phyloP scores from a whole-genome alignment of 2,329 filamentous ascomycete species.

The Drechslerella stenobrocha region DNA sequence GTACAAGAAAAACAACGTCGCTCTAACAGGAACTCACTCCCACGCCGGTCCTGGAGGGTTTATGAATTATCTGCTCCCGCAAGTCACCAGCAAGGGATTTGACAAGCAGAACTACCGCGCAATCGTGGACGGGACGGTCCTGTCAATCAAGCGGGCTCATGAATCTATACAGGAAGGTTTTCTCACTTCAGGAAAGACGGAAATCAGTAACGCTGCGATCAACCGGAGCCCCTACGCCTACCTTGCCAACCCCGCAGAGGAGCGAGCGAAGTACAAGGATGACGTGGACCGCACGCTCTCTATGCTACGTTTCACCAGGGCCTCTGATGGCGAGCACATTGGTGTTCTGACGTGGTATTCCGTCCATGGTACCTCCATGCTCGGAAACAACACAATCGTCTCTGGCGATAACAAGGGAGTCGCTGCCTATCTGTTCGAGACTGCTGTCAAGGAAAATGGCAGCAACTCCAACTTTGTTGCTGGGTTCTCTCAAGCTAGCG shows the following conservation, averaged over 20 bases:
- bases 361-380: constrained; percentile 86
- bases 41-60: constrained; percentile 90
- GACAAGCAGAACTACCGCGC: constrained; percentile 83
- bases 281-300: constrained; percentile 64
- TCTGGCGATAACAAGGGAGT: constrained; percentile 97
- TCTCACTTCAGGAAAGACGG: constrained; percentile 70
- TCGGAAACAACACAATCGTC: constrained; percentile 87
- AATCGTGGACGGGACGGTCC: constrained; percentile 80
- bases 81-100: constrained; percentile 86
- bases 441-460: constrained; percentile 64
- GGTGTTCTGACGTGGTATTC: constrained; percentile 84
- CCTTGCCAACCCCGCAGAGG: constrained; percentile 76
- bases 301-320: constrained; percentile 74
- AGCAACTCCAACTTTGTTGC: constrained; percentile 72
- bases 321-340: constrained; percentile 73
- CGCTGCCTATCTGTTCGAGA: constrained; percentile 81
- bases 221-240: constrained; percentile 90
- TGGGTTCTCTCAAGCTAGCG: constrained; percentile 87
- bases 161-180: constrained; percentile 70
- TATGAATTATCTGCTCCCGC: constrained; percentile 91
- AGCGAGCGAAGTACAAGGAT: constrained; percentile 69
- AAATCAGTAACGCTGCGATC: constrained; percentile 76
- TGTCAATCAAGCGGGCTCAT: constrained; percentile 82
- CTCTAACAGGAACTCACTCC: constrained; percentile 88
- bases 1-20: constrained; percentile 79